Conservation (phyloP, 2,329 filamentous ascomycete species). For the Bertia moriformis region DNA sequence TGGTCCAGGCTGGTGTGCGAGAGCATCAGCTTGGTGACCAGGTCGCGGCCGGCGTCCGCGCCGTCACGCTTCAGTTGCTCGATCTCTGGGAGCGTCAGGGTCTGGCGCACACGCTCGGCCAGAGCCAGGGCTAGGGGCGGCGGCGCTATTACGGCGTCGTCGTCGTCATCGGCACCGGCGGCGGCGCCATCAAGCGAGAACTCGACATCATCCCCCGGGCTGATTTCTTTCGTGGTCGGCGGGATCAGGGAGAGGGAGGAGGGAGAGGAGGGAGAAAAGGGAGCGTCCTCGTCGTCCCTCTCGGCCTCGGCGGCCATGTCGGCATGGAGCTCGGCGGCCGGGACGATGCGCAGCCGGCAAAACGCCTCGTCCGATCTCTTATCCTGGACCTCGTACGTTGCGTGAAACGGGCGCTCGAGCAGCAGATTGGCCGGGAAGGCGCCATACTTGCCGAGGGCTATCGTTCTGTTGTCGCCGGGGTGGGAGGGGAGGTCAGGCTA, state of each 20-base stretch:
- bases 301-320: constrained; percentile 48
- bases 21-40: constrained; percentile 83
- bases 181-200: constrained; percentile 28
- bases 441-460: constrained; percentile 86
- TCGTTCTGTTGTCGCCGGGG: constrained; percentile 51
- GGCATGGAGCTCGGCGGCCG: constrained; percentile 68
- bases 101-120: constrained; percentile 54
- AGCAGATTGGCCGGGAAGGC: constrained; percentile 79
- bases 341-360: constrained; percentile 61
- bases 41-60: constrained; percentile 61
- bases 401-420: constrained; percentile 76
- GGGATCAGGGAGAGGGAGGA: neutral
- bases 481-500: constrained; percentile 10
- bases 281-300: constrained; percentile 6
- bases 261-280: too few relatives aligned
- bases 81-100: constrained; percentile 60
- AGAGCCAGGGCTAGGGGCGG: constrained; percentile 21
- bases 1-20: constrained; percentile 82
- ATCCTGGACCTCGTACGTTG: constrained; percentile 82
- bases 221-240: neutral
- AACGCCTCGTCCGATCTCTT: constrained; percentile 48
- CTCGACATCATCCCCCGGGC: constrained; percentile 22
- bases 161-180: constrained; percentile 32
- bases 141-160: constrained; percentile 46
- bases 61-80: constrained; percentile 62